A percentile compares a stretch with the other conserved stretches of the same genome.
phyloP scores from a whole-genome alignment of 2,329 filamentous ascomycete species.

The Fusarium praegraminearum region DNA sequence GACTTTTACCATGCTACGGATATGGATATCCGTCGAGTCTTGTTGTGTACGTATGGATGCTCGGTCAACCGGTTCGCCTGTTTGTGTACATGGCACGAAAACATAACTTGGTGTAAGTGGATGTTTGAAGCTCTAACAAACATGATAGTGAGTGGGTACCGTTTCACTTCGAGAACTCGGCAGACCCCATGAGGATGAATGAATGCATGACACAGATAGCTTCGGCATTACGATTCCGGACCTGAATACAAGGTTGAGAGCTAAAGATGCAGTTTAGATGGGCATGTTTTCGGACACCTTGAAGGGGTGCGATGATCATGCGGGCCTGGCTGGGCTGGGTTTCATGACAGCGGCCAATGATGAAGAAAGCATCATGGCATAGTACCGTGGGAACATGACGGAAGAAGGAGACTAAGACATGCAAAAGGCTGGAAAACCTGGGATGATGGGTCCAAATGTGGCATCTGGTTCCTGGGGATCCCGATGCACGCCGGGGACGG shows the following conservation, averaged over 20 bases:
- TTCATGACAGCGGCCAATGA: conserved; percentile 36
- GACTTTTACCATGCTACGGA: conserved; percentile 29
- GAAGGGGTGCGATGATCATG: conserved; percentile 24
- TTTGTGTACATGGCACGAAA: conserved; percentile 33
- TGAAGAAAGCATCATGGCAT: conserved; percentile 38
- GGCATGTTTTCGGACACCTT: conserved; percentile 16
- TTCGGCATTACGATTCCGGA: conserved; percentile 26
- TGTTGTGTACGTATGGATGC: conserved; percentile 26
- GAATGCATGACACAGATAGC: conserved; percentile 42
- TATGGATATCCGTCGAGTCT: conserved; percentile 26
- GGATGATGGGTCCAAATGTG: conserved; percentile 28
- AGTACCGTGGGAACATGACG: conserved; percentile 42
- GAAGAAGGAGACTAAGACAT: conserved; percentile 35
- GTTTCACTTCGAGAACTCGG: conserved; percentile 38
- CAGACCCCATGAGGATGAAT: conserved; percentile 30
- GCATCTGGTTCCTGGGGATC: conserved; percentile 47
- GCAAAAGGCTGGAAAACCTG: conserved; percentile 13
- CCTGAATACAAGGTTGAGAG: conserved; percentile 17
- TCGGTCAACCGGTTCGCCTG: conserved; percentile 33
- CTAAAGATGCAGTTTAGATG: not conserved
- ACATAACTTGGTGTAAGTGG: conserved; percentile 31
- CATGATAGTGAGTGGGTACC: conserved; percentile 39
- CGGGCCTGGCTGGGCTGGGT: conserved; percentile 23
- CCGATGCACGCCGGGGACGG: conserved; percentile 46
- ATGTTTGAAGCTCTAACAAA: conserved; percentile 25